Evolutionary conservation across 805 yeast species (phyloP).

Genomic region (Metschnikowia rubicola): DNA sequence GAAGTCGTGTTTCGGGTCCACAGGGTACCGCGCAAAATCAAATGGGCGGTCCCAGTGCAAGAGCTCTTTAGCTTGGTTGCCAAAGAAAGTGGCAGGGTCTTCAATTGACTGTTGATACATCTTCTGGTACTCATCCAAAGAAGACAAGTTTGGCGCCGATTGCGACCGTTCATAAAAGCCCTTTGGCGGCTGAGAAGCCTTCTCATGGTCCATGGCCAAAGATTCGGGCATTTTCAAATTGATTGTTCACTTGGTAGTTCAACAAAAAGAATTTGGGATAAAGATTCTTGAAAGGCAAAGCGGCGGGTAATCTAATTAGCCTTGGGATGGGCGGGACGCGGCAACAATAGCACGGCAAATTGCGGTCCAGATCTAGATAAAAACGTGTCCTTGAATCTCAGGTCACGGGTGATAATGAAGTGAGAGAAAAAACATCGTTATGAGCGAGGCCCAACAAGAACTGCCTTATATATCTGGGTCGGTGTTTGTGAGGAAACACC

Average conservation of each 20-base stretch:
- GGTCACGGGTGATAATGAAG: no score
- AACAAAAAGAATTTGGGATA: no score
- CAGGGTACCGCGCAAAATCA: conserved; percentile 48
- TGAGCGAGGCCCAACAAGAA: background rate
- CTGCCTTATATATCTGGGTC: conserved; percentile 2
- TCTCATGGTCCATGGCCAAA: conserved; percentile 20
- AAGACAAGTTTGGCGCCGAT: conserved; percentile 14
- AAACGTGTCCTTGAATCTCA: no score
- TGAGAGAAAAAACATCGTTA: no score
- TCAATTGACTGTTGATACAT: conserved; percentile 72
- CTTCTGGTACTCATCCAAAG: conserved; percentile 20
- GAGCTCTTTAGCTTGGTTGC: conserved; percentile 66
- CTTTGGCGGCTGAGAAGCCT: conserved; percentile 18
- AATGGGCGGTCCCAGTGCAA: conserved; percentile 81
- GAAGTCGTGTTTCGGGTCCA: conserved; percentile 57
- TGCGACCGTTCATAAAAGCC: conserved; percentile 18
- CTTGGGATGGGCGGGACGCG: no score
- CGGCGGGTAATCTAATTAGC: no score
- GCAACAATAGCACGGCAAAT: no score
- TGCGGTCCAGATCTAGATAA: no score
- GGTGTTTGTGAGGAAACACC: conserved; percentile 3
- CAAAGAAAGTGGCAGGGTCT: conserved; percentile 79
- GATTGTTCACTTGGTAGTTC: no score
- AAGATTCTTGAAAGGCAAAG: no score
- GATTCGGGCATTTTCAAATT: conserved; percentile 15